These are phyloP conservation scores for Backusella liffmaniae DNA, from an alignment of 192 early-diverging fungal genomes.

Conservation along the genomic window DNA sequence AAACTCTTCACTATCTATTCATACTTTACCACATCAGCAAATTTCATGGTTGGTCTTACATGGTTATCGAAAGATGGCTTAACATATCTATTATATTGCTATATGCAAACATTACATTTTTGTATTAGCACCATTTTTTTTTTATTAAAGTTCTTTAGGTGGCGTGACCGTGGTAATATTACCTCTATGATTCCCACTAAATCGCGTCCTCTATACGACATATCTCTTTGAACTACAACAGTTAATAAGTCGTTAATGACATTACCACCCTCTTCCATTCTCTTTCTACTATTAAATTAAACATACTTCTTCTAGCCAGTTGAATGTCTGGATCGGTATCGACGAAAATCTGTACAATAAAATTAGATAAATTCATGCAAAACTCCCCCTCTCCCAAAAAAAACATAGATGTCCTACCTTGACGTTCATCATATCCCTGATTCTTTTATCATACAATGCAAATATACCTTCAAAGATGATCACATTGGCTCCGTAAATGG, in stretches of 20 bases:
- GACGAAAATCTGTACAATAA: slow-evolving; percentile 72
- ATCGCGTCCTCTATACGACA: slow-evolving; percentile 89
- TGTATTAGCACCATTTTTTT: background rate
- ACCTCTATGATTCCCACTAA: slow-evolving; percentile 77
- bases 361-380: background rate
- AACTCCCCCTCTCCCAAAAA: background rate
- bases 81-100: slow-evolving; percentile 90
- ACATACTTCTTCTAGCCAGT: slow-evolving; percentile 78
- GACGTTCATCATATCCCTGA: slow-evolving; percentile 82
- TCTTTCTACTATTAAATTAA: background rate
- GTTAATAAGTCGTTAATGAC: background rate
- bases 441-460: slow-evolving; percentile 84
- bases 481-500: slow-evolving; percentile 92
- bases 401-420: slow-evolving; percentile 41
- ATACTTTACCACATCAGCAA: slow-evolving; percentile 76
- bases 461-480: slow-evolving; percentile 98
- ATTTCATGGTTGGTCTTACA: slow-evolving; percentile 89
- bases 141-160: background rate
- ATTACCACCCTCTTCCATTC: background rate
- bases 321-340: slow-evolving; percentile 94
- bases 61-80: slow-evolving; percentile 93
- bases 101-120: background rate
- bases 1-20: background rate
- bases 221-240: slow-evolving; percentile 80
- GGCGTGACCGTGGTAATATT: background rate